These are phyloP conservation scores for Asterella californica DNA, from an alignment of 225 moss, liverwort and hornwort genomes.

Conservation along the genomic window DNA sequence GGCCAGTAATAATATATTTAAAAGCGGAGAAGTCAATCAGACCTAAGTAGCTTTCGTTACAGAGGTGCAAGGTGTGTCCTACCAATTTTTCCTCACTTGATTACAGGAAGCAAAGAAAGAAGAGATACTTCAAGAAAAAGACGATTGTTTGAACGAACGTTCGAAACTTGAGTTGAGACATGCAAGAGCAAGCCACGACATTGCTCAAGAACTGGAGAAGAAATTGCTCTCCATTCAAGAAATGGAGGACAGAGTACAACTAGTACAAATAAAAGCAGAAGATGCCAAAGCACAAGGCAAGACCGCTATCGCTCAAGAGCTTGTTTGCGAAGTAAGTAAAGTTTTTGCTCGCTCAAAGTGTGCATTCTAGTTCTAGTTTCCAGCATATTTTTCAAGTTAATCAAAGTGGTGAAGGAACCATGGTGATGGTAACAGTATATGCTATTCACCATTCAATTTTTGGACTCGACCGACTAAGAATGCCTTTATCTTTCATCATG, in stretches of 20 bases:
- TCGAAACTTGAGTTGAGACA: constrained; percentile 74
- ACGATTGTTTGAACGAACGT: constrained; percentile 67
- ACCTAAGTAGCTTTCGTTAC: no score
- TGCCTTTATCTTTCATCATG: background rate
- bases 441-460: no score
- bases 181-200: constrained; percentile 62
- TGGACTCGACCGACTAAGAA: background rate
- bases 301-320: constrained; percentile 35
- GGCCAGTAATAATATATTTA: no score
- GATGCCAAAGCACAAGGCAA: constrained; percentile 49
- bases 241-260: constrained; percentile 43
- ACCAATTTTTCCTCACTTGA: no score
- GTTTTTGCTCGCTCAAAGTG: background rate
- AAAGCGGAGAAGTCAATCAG: no score
- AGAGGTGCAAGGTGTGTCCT: no score
- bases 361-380: background rate
- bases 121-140: constrained; percentile 57
- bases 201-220: constrained; percentile 52
- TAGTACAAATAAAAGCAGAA: constrained; percentile 48
- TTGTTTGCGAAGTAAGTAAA: constrained; percentile 42
- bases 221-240: constrained; percentile 43
- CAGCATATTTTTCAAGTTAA: background rate
- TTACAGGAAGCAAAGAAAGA: constrained; percentile 71
- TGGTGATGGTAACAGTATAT: no score
- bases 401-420: background rate